phyloP scores from a whole-genome alignment of 495 filamentous ascomycete genomes.

The Pyrenula aspistea region DNA sequence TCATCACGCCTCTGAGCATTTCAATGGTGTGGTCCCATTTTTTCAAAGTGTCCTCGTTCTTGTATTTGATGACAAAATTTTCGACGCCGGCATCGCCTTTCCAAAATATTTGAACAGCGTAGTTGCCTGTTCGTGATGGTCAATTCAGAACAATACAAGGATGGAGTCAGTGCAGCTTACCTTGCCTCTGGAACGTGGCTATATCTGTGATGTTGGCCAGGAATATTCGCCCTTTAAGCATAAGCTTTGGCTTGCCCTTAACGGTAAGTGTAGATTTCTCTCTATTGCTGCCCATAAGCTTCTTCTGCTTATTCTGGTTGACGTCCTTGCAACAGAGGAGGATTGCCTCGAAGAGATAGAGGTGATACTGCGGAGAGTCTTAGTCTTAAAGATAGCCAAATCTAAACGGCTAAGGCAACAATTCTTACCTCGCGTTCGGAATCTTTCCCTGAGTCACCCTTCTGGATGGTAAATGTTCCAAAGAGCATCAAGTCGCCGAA shows the following conservation, averaged over 20 bases:
- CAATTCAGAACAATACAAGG: conserved; percentile 2
- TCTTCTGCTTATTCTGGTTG: conserved; percentile 72
- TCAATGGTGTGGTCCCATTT: conserved; percentile 65
- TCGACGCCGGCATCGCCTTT: conserved; percentile 94
- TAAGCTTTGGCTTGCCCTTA: conserved; percentile 69
- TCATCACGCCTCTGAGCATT: conserved; percentile 30
- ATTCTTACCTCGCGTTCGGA: conserved; percentile 65
- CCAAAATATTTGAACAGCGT: conserved; percentile 96
- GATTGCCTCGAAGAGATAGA: conserved; percentile 93
- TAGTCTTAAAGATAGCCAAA: conserved; percentile 1
- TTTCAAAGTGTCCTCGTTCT: conserved; percentile 80
- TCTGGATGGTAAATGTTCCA: conserved; percentile 88
- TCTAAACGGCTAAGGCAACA: conserved; percentile 16
- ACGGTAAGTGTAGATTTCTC: conserved; percentile 56
- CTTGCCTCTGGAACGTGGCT: conserved; percentile 67
- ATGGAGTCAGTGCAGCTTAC: conserved; percentile 32
- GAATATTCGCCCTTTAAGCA: conserved; percentile 94
- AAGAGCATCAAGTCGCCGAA: conserved; percentile 84
- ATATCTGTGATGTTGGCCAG: conserved; percentile 99
- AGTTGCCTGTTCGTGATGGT: conserved; percentile 48
- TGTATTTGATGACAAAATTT: conserved; percentile 88
- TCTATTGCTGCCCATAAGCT: conserved; percentile 52
- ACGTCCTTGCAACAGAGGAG: conserved; percentile 96
- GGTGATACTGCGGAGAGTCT: conserved; percentile 90
- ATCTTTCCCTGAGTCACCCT: conserved; percentile 62